phyloP scores from a whole-genome alignment of 1,284 basidiomycete genomes.

The Cryptococcus sp. region DNA sequence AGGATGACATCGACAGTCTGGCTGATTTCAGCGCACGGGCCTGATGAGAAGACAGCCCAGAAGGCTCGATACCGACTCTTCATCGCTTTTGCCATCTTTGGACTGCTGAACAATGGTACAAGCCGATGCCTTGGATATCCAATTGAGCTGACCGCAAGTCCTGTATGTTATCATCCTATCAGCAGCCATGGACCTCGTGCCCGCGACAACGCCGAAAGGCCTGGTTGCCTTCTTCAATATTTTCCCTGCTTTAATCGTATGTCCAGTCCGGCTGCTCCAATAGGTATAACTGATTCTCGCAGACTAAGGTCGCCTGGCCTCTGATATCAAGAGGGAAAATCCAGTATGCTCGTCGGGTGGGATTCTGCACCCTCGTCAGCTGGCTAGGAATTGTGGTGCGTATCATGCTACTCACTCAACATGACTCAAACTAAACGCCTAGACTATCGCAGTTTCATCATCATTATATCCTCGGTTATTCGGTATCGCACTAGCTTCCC shows the following conservation, averaged over 20 bases:
- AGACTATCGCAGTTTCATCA: constrained; percentile 78
- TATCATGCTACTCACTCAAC: constrained; percentile 1
- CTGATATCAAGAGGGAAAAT: constrained; percentile 79
- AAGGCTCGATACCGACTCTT: constrained; percentile 30
- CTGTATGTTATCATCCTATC: constrained; percentile 94
- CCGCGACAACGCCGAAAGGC: constrained; percentile 78
- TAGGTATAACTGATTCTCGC: constrained; percentile 19
- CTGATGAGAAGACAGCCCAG: constrained; percentile 7
- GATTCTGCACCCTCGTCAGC: constrained; percentile 69
- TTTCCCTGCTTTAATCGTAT: constrained; percentile 60
- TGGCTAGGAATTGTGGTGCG: constrained; percentile 74
- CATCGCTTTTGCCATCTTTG: constrained; percentile 43
- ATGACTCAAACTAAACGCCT: background rate
- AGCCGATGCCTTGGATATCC: background rate
- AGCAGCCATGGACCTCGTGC: constrained; percentile 90
- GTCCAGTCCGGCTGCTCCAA: background rate
- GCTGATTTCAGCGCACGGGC: background rate
- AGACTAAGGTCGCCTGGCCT: constrained; percentile 88
- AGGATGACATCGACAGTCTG: no score
- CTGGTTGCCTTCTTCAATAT: constrained; percentile 91
- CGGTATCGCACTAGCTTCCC: constrained; percentile 84
- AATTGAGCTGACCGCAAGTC: constrained; percentile 51
- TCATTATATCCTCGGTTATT: constrained; percentile 66
- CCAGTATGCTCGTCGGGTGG: constrained; percentile 67
- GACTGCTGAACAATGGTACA: constrained; percentile 46